Base-by-base conservation (phyloP, 2,329 filamentous ascomycete genomes). In the Tolypocladium inflatum region DNA sequence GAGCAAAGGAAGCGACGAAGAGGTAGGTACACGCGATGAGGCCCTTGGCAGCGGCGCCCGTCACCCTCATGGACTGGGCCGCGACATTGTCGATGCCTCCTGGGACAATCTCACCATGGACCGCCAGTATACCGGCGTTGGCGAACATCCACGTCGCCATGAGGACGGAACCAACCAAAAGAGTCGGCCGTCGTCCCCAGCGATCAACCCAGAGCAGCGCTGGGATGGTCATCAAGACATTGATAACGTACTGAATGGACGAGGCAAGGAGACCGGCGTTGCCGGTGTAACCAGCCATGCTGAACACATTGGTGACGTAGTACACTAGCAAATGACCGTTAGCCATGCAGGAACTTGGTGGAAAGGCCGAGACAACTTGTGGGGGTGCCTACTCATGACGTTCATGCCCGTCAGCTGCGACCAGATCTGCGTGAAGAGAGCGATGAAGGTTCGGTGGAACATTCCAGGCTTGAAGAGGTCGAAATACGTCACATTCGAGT, bases 161-260 rank as follows among this genome's bases (percentile, higher is more conserved):
- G 30, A 86, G 82, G 23, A 86, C 73, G 41, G 78, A 82, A 58
- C 87, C 87, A n/a, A 79, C 71, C 54, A 89, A 82, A 59, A 90
- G 79, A 9, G 88, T 77, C 58, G 84, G 81, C 52, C 86, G 86
- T 62, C 89, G 88, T 53, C 90, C 90, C 84, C 87, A 90, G 57
- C 79, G 78, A 64, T 94, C 89, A 65, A 92, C 81, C 75, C 78
- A 92, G 58, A 92, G 72, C 30, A 93, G 79, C 1, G 89, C 89
- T 0, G 88, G 87, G 3, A 92, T 70, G 0, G 90, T 93, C 85
- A 90, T 89, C 56, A 86, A 60, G 1, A 93, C 89, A 70, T 92
- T 92, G 76, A 93, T 90, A 64, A 91, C 79, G 61, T 84, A 84
- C 63, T 81, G 78, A 21, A 84, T 80, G 5, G 78, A 80, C 0